A percentile compares a stretch with the other conserved stretches of the same genome.
Evolutionary conservation across 352 stramenopile species (phyloP).

Genomic region (Globisporangium nodosum): DNA sequence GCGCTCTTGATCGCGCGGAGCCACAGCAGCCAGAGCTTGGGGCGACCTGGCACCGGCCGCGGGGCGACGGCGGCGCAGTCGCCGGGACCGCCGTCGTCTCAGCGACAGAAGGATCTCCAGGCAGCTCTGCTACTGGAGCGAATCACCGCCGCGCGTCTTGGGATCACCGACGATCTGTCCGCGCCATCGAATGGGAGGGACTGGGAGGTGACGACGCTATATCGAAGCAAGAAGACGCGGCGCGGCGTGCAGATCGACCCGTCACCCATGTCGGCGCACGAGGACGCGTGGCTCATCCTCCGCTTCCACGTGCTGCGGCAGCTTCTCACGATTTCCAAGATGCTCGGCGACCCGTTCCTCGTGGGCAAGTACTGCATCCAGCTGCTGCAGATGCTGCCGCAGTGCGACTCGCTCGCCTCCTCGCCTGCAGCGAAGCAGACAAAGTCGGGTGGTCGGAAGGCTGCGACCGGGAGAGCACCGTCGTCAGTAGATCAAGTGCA

Average conservation of each 20-base stretch:
- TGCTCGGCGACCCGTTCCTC: constrained; percentile 42
- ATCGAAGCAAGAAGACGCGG: constrained; percentile 20
- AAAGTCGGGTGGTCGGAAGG: background rate
- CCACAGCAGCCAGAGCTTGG: constrained; percentile 8
- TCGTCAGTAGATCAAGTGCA: constrained; percentile 30
- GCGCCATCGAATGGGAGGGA: constrained; percentile 3
- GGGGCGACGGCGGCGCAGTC: constrained; percentile 6
- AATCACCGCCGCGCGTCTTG: constrained; percentile 40
- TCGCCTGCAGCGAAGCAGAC: background rate
- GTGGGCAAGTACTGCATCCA: constrained; percentile 53
- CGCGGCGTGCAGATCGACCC: constrained; percentile 6
- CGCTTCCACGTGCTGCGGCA: constrained; percentile 78
- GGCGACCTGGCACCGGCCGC: constrained; percentile 6
- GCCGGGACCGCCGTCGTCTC: constrained; percentile 5
- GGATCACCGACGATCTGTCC: constrained; percentile 23
- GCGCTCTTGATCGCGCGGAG: constrained; percentile 38
- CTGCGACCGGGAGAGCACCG: background rate
- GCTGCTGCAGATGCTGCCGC: constrained; percentile 59
- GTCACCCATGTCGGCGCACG: constrained; percentile 10
- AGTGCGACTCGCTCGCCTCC: constrained; percentile 41
- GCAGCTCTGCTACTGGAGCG: constrained; percentile 52
- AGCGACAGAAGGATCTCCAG: constrained; percentile 44
- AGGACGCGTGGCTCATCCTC: constrained; percentile 60
- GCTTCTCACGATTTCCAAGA: constrained; percentile 55
- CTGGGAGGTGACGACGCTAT: constrained; percentile 47